Evolutionary conservation across 805 yeast species (phyloP).

Genomic region (Lipomyces yamanashiensis): DNA sequence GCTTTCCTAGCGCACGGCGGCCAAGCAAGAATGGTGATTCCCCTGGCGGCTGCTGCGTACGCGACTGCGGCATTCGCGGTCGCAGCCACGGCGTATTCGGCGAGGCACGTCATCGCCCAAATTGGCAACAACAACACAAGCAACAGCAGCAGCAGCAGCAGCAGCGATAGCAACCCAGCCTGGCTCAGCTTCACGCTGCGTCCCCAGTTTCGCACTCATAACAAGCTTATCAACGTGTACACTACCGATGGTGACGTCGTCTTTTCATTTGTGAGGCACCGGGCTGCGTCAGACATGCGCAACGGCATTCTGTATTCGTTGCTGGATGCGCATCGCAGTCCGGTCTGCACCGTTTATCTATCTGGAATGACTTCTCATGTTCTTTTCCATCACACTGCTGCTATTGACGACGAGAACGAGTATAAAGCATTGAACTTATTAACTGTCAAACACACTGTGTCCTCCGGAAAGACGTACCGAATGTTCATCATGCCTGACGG

Average conservation of each 20-base stretch:
- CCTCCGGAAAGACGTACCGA: constrained; percentile 63
- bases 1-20: neutral
- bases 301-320: constrained; percentile 23
- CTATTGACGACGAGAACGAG: neutral
- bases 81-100: neutral
- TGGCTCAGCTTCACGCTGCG: constrained; percentile 25
- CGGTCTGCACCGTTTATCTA: constrained; percentile 23
- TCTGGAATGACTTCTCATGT: constrained; percentile 24
- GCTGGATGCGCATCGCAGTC: constrained; percentile 11
- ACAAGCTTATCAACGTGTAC: constrained; percentile 23
- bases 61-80: neutral
- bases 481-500: constrained; percentile 67
- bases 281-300: neutral
- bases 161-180: constrained; percentile 1
- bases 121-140: neutral
- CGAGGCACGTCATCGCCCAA: neutral
- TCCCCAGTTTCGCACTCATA: constrained; percentile 29
- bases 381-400: constrained; percentile 15
- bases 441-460: constrained; percentile 58
- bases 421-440: neutral
- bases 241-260: constrained; percentile 18
- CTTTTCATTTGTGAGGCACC: constrained; percentile 25
- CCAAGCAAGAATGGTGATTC: neutral
- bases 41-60: neutral
- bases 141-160: neutral